Percentiles rank a stretch among this genome's conserved stretches.
Conservation (phyloP, 176 grass and related monocot species). For the Aegilops tauschii region DNA sequence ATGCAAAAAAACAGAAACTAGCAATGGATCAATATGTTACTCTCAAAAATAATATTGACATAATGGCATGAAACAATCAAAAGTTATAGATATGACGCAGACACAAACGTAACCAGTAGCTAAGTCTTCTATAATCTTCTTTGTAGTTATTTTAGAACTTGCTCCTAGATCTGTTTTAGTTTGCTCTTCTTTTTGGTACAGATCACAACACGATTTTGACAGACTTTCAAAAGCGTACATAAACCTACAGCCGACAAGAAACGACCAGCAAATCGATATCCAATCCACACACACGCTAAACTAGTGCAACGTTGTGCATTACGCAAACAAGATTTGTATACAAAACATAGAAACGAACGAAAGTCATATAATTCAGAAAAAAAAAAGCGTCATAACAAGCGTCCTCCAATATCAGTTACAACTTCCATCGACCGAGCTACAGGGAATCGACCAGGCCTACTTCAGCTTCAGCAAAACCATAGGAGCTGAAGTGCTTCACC, state of each 20-base stretch:
- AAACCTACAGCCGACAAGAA: background rate
- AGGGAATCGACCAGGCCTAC: background rate
- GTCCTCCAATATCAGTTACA: background rate
- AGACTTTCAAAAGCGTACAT: background rate
- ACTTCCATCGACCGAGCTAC: background rate
- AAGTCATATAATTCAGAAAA: background rate
- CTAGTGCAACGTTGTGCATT: background rate
- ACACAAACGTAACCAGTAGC: too few species aligned
- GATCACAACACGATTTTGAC: background rate
- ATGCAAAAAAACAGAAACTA: too few species aligned
- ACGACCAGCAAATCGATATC: background rate
- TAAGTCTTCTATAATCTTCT: too few species aligned
- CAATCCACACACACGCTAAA: background rate
- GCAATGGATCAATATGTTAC: too few species aligned
- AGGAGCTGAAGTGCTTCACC: constrained; percentile 79
- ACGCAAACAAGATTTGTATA: background rate
- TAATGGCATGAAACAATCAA: too few species aligned
- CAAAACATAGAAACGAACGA: background rate
- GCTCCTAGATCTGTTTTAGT: too few species aligned
- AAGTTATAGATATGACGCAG: too few species aligned
- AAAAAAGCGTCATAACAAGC: background rate
- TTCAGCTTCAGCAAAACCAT: constrained; percentile 20
- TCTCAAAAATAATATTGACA: too few species aligned
- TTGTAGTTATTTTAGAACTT: too few species aligned
- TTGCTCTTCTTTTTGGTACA: background rate